These are phyloP conservation scores for Xylaria sp. DNA, from an alignment of 2,329 filamentous ascomycete genomes.

Conservation along the genomic window DNA sequence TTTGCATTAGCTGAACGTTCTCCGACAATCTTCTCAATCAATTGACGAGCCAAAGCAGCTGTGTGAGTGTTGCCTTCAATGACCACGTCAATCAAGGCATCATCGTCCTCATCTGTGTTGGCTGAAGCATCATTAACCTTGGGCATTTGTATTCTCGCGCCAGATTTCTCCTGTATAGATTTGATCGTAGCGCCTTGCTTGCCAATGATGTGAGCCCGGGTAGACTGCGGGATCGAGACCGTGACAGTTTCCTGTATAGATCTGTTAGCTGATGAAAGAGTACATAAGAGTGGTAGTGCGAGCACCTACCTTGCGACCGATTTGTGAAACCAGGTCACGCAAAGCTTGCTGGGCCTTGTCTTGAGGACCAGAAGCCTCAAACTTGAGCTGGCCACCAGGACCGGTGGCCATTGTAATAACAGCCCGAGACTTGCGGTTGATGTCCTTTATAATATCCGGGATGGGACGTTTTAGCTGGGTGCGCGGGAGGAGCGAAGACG, in stretches of 20 bases:
- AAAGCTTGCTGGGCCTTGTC: conserved; percentile 88
- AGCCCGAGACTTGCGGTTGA: conserved; percentile 91
- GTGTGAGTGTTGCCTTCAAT: conserved; percentile 93
- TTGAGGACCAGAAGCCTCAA: conserved; percentile 85
- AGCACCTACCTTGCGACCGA: conserved; percentile 82
- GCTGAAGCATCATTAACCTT: conserved; percentile 74
- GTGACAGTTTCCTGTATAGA: conserved; percentile 65
- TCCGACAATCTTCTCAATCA: conserved; percentile 87
- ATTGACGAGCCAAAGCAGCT: conserved; percentile 82
- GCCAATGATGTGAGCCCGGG: conserved; percentile 91
- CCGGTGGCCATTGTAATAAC: conserved; percentile 80
- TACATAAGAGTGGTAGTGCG: not conserved
- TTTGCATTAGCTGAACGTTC: conserved; percentile 86
- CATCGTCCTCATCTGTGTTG: conserved; percentile 75
- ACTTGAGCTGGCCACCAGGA: conserved; percentile 77
- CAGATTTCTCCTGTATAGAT: conserved; percentile 86
- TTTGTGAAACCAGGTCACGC: conserved; percentile 86
- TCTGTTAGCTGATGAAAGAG: conserved; percentile 16
- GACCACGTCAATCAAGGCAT: conserved; percentile 83
- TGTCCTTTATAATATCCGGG: conserved; percentile 85
- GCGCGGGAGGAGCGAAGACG: conserved; percentile 79
- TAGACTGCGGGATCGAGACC: conserved; percentile 83
- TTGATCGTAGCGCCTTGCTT: conserved; percentile 91
- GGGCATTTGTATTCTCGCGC: conserved; percentile 89
- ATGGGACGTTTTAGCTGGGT: conserved; percentile 85